Evolutionary conservation across 2,329 filamentous ascomycete species (phyloP), one percentile per base, ranked within the genome.

Genomic region (Stachybotrys chartarum): DNA sequence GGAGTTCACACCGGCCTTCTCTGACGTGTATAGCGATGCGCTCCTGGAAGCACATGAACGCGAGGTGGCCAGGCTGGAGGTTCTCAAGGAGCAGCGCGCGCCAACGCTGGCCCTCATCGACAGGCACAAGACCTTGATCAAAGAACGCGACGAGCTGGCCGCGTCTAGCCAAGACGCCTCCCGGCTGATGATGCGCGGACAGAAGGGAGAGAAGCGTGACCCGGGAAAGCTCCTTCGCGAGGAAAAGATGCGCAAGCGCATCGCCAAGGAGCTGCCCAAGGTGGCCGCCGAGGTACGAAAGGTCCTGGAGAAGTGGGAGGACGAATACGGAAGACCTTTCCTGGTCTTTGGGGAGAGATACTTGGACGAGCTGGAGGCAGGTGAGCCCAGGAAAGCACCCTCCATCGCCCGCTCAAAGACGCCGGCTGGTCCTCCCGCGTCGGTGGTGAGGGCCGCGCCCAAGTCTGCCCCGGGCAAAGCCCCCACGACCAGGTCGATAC

Each of bases 231-330:
- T 99, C 16, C 78, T 99, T 53, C 83, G 94, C 32, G 94, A 99
- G 68, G 94, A 99, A 75, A 99, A 97, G 81, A 96, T 96, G 90
- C 86, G 94, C 57, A 99, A 99, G 82, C 83, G 92, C 56, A 97
- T 99, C 59, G 83, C 92, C 30, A 99, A 97, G 72, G 94, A 99
- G 67, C 78, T 99, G 32, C 94, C 94, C 55, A 97, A 96, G 75
- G 81, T 99, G 48, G 86, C 93, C 56, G 81, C 81, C 0, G 91
- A 97, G n/a, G 75, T 99, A 56, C 83, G 83, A 60, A 93, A 86
- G 69, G 79, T 82, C n/a, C 80, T 99, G 31, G 89, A 93, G 68
- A 76, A 80, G 50, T 99, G 91, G 86, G 94, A 99, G 69, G 88
- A 96, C 54, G 94, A 97, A 67, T 97, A 93, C 69, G 93, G 91